phyloP scores from a whole-genome alignment of 495 filamentous ascomycete genomes.

The Collariella sp. region DNA sequence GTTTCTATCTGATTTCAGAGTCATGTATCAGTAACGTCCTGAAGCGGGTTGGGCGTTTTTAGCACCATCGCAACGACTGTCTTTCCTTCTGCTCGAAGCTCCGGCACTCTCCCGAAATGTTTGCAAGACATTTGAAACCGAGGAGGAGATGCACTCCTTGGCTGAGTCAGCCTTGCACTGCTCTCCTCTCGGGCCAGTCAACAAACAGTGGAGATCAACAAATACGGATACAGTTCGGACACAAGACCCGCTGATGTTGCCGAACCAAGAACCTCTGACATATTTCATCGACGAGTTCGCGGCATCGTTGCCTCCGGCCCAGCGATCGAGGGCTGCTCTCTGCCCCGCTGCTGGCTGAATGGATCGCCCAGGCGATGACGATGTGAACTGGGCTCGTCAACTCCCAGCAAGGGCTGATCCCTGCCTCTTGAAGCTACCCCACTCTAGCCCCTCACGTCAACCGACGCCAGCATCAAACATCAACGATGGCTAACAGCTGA shows the following conservation, averaged over 20 bases:
- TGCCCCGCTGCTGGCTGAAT: conserved; percentile 6
- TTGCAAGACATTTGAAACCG: too few relatives aligned
- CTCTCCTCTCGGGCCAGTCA: too few relatives aligned
- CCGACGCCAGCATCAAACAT: not conserved
- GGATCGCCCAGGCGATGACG: conserved; percentile 15
- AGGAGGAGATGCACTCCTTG: not conserved
- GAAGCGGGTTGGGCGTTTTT: not conserved
- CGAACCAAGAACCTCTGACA: too few relatives aligned
- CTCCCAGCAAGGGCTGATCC: not conserved
- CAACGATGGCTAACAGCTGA: not conserved
- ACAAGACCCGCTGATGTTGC: too few relatives aligned
- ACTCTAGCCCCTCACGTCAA: not conserved
- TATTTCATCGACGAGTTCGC: too few relatives aligned
- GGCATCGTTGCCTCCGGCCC: not conserved
- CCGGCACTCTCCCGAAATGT: too few relatives aligned
- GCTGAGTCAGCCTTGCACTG: not conserved
- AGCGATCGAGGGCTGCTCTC: not conserved
- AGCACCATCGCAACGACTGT: not conserved
- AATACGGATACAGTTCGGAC: too few relatives aligned
- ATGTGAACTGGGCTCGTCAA: not conserved
- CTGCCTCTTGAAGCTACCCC: not conserved
- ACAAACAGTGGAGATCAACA: too few relatives aligned
- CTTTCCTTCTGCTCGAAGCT: too few relatives aligned
- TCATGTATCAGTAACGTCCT: conserved; percentile 11
- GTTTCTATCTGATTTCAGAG: not conserved